Percentiles rank a stretch among this genome's conserved stretches.
These are phyloP conservation scores for Linnemannia hyalina DNA, from an alignment of 192 early-diverging fungal species.

Conservation along the genomic window DNA sequence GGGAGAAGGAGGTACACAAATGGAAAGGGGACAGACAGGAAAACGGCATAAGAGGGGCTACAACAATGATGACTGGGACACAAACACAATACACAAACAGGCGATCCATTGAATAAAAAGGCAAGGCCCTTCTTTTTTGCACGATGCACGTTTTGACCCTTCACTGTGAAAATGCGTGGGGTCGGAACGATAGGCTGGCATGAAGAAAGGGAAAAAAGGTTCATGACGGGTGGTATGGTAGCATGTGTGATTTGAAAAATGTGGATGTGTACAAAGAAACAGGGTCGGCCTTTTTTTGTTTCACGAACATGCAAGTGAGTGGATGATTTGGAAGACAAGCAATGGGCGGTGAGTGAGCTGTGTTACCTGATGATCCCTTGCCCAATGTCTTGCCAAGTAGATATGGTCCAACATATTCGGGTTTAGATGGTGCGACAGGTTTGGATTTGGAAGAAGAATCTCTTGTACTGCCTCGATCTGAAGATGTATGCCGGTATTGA, in stretches of 20 bases:
- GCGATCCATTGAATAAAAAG: background rate
- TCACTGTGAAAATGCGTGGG: background rate
- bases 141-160: background rate
- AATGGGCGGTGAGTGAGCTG: background rate
- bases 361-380: slow-evolving; percentile 67
- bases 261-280: too few species aligned
- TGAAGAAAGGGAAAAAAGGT: background rate
- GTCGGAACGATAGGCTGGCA: background rate
- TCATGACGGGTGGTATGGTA: background rate
- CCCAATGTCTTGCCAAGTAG: slow-evolving; percentile 62
- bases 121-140: background rate
- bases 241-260: slow-evolving; percentile 2
- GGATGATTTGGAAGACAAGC: too few species aligned
- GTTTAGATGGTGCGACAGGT: slow-evolving; percentile 1
- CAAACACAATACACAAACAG: background rate
- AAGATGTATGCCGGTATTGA: slow-evolving; percentile 16
- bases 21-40: background rate
- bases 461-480: slow-evolving; percentile 17
- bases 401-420: slow-evolving; percentile 63
- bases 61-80: background rate
- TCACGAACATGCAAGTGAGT: background rate
- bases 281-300: too few species aligned
- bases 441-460: slow-evolving; percentile 24
- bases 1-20: background rate
- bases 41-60: slow-evolving; percentile 4